Evolutionary conservation across 176 grass and related monocot species (phyloP).

Genomic region (Aegilops tauschii): DNA sequence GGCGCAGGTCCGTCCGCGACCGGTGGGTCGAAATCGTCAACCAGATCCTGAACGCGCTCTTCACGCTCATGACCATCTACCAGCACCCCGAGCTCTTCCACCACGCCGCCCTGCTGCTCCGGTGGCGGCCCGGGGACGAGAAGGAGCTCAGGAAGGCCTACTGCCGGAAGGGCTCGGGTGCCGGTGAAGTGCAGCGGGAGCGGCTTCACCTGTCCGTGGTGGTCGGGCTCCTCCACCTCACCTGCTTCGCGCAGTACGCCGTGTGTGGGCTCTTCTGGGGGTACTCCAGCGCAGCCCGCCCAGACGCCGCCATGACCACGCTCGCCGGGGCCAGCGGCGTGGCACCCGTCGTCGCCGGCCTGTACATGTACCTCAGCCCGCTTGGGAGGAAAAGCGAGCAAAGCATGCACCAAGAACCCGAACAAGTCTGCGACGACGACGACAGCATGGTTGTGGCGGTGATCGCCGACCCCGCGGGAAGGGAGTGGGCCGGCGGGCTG

Average conservation of each 20-base stretch:
- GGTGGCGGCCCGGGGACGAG: slow-evolving; percentile 48
- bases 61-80: slow-evolving; percentile 82
- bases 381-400: slow-evolving; percentile 46
- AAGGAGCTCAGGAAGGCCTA: slow-evolving; percentile 52
- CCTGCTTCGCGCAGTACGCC: slow-evolving; percentile 58
- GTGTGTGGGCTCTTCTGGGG: slow-evolving; percentile 66
- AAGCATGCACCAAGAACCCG: slow-evolving; percentile 37
- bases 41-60: slow-evolving; percentile 75
- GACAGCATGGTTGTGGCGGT: not conserved
- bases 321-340: slow-evolving; percentile 40
- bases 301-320: slow-evolving; percentile 38
- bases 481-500: slow-evolving; percentile 51
- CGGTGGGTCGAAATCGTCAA: slow-evolving; percentile 72
- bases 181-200: not conserved
- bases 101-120: slow-evolving; percentile 45
- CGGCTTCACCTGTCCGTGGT: slow-evolving; percentile 61
- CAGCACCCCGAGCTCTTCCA: slow-evolving; percentile 61
- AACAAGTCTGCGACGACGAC: not conserved
- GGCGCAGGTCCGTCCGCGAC: slow-evolving; percentile 28
- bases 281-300: slow-evolving; percentile 38
- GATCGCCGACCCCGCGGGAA: not conserved
- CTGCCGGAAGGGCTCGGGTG: slow-evolving; percentile 47
- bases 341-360: slow-evolving; percentile 42
- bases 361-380: slow-evolving; percentile 50
- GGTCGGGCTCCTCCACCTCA: slow-evolving; percentile 47